Conservation (phyloP, 2,329 filamentous ascomycete species). For the Fusarium nygamai region DNA sequence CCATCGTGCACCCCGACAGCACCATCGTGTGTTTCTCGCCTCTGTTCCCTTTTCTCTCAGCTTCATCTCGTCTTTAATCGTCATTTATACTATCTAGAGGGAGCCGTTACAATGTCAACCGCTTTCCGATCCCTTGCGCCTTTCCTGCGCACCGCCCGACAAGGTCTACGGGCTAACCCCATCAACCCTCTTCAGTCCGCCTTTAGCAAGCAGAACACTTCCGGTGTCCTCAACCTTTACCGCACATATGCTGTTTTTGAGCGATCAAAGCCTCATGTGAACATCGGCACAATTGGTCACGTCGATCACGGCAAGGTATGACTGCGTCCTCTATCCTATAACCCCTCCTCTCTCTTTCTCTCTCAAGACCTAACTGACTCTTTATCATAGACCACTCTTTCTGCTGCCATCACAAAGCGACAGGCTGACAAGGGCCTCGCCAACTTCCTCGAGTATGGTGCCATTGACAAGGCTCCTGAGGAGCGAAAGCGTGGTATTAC, state of each 20-base stretch:
- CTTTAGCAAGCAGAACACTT: conserved; percentile 69
- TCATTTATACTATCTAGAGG: conserved; percentile 37
- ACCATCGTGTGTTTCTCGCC: conserved; percentile 36
- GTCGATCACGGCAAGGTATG: conserved; percentile 98
- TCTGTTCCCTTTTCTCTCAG: conserved; percentile 11
- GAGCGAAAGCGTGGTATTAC: conserved; percentile 99
- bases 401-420: conserved; percentile 97
- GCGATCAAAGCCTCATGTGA: conserved; percentile 96
- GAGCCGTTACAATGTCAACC: conserved; percentile 73
- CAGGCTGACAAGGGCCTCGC: conserved; percentile 95
- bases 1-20: conserved; percentile 20
- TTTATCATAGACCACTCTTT: conserved; percentile 83
- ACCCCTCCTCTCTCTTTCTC: conserved; percentile 1
- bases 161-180: conserved; percentile 74
- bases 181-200: conserved; percentile 81
- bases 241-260: conserved; percentile 78
- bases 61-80: conserved; percentile 41
- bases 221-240: conserved; percentile 72
- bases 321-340: not conserved
- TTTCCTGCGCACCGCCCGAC: conserved; percentile 83
- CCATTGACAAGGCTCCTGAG: conserved; percentile 99
- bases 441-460: conserved; percentile 94
- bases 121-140: conserved; percentile 81
- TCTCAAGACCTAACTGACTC: conserved; percentile 28
- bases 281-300: conserved; percentile 99